phyloP scores from a whole-genome alignment of 495 filamentous ascomycete genomes.

The Hypoxylon cercidicola region DNA sequence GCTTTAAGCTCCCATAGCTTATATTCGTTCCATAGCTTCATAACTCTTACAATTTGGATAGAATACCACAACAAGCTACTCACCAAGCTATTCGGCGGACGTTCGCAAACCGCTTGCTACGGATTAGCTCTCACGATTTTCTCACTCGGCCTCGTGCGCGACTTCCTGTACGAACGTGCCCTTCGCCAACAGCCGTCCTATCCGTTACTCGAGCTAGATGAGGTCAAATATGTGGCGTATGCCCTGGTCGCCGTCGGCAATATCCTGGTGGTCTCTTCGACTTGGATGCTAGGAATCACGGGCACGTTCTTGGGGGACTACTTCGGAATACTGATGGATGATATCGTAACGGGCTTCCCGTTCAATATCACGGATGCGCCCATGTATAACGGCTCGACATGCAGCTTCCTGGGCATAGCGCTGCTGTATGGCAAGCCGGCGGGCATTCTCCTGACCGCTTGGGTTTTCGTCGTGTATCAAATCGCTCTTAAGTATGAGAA shows the following conservation, averaged over 20 bases:
- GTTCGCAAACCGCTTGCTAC: conserved; percentile 86
- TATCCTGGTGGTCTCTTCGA: conserved; percentile 84
- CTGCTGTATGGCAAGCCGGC: conserved; percentile 89
- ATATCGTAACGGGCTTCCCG: conserved; percentile 90
- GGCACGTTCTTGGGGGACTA: conserved; percentile 98
- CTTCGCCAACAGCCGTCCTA: conserved; percentile 81
- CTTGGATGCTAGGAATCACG: conserved; percentile 93
- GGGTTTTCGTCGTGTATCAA: conserved; percentile 82
- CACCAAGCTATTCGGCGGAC: conserved; percentile 85
- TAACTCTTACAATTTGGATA: conserved; percentile 45
- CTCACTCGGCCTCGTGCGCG: conserved; percentile 86
- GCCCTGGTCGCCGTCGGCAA: conserved; percentile 79
- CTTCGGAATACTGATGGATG: conserved; percentile 97
- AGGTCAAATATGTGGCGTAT: conserved; percentile 69
- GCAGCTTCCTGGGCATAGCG: conserved; percentile 92
- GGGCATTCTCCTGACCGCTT: conserved; percentile 77
- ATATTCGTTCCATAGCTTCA: background rate
- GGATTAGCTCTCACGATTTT: conserved; percentile 89
- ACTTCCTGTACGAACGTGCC: conserved; percentile 77
- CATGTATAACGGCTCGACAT: conserved; percentile 95
- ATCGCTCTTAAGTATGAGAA: conserved; percentile 92
- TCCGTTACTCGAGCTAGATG: conserved; percentile 65
- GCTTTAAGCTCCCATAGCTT: background rate
- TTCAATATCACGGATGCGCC: conserved; percentile 93
- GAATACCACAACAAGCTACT: conserved; percentile 92